A percentile compares a stretch with the other conserved stretches of the same genome.
Evolutionary conservation across 1,139 yeast genomes (phyloP).

Genomic region (Citeromyces hawaiiensis): DNA sequence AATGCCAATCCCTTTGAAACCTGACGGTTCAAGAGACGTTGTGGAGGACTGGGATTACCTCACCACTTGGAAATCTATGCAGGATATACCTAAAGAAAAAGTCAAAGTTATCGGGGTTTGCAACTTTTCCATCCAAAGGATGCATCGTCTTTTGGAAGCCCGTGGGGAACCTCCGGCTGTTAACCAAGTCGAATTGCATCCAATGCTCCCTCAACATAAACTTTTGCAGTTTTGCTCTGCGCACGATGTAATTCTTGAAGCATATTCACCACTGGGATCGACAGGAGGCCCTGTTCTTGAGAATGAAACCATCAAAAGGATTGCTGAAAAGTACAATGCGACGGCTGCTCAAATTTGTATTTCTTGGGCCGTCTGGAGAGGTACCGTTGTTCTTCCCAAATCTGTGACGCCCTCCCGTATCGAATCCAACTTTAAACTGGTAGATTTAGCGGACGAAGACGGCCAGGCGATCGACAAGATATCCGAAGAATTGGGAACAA

Average conservation of each 20-base stretch:
- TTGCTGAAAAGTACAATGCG: slow-evolving; percentile 42
- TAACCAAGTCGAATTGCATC: slow-evolving; percentile 68
- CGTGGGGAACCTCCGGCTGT: slow-evolving; percentile 48
- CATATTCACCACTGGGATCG: slow-evolving; percentile 71
- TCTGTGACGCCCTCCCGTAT: slow-evolving; percentile 51
- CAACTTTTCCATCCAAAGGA: slow-evolving; percentile 43
- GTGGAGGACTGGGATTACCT: slow-evolving; percentile 35
- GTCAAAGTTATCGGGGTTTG: slow-evolving; percentile 65
- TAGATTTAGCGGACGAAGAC: slow-evolving; percentile 41
- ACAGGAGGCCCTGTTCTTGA: slow-evolving; percentile 45
- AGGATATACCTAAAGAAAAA: slow-evolving; percentile 44
- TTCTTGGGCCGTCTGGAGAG: slow-evolving; percentile 62
- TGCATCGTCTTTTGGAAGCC: slow-evolving; percentile 36
- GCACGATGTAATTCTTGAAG: slow-evolving; percentile 48
- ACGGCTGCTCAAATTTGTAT: slow-evolving; percentile 47
- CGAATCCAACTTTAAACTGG: slow-evolving; percentile 36
- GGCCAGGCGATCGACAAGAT: slow-evolving; percentile 32
- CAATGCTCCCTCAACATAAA: slow-evolving; percentile 55
- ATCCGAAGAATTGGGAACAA: slow-evolving; percentile 29
- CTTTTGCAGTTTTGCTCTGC: slow-evolving; percentile 36
- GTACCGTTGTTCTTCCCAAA: slow-evolving; percentile 61
- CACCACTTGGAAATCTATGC: slow-evolving; percentile 61
- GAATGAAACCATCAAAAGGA: slow-evolving; percentile 28
- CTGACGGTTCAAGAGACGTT: slow-evolving; percentile 30
- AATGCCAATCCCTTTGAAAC: slow-evolving; percentile 19